Percentiles rank a stretch among this genome's conserved stretches.
Evolutionary conservation across 2,329 filamentous ascomycete genomes (phyloP).

Genomic region (Nothopassalora personata): DNA sequence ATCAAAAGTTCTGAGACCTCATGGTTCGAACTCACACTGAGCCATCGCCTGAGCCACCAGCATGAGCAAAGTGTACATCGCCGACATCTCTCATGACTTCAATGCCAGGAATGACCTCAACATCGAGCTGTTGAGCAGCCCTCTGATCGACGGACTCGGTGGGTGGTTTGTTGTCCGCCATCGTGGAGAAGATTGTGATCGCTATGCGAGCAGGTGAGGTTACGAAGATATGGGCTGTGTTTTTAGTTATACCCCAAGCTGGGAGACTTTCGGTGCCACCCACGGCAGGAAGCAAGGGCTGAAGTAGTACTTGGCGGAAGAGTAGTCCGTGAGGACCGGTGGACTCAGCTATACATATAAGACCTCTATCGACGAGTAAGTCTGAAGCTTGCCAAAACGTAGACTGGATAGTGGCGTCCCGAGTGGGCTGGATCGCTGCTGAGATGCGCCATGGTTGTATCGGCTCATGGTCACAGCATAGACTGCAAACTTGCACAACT

Average conservation of each 20-base stretch:
- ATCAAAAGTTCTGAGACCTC: background rate
- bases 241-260: background rate
- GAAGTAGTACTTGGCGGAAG: background rate
- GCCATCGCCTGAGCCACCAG: conserved; percentile 21
- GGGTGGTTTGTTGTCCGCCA: conserved; percentile 3
- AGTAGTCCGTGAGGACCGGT: background rate
- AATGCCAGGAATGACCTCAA: conserved; percentile 29
- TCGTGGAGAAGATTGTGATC: background rate
- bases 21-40: conserved; percentile 21
- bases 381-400: background rate
- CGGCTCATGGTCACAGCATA: background rate
- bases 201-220: background rate
- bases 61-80: conserved; percentile 25
- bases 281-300: background rate
- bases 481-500: background rate
- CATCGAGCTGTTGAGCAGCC: conserved; percentile 21
- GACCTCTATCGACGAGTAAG: background rate
- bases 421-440: background rate
- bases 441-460: background rate
- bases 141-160: conserved; percentile 10
- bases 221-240: background rate
- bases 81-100: conserved; percentile 29
- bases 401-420: background rate
- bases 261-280: conserved; percentile 1
- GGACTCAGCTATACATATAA: background rate